A percentile compares a stretch with the other conserved stretches of the same genome.
These are phyloP conservation scores for Kuraishia capsulata DNA, from an alignment of 805 yeast genomes.

Conservation along the genomic window DNA sequence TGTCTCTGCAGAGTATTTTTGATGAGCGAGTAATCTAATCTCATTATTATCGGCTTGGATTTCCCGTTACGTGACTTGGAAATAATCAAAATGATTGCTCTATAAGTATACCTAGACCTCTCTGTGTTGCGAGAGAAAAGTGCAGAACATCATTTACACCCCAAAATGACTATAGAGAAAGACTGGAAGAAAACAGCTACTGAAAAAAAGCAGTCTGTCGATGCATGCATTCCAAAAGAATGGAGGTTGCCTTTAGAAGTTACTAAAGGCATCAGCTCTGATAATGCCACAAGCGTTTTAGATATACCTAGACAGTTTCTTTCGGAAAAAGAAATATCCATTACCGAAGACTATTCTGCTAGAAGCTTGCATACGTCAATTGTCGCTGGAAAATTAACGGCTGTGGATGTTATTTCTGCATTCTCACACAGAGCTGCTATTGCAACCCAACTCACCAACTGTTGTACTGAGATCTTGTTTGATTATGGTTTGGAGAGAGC, in stretches of 20 bases:
- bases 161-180: background rate
- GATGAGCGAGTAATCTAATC: too few relatives aligned
- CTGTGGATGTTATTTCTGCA: slow-evolving; percentile 27
- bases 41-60: too few relatives aligned
- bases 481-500: slow-evolving; percentile 14
- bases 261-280: slow-evolving; percentile 18
- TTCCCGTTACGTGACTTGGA: too few relatives aligned
- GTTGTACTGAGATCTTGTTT: slow-evolving; percentile 14
- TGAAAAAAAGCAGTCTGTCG: background rate
- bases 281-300: slow-evolving; percentile 12
- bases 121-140: too few relatives aligned
- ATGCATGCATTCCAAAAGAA: slow-evolving; percentile 16
- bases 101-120: too few relatives aligned
- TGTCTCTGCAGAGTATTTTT: too few relatives aligned
- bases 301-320: slow-evolving; percentile 17
- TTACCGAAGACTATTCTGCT: slow-evolving; percentile 13
- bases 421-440: slow-evolving; percentile 31
- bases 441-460: slow-evolving; percentile 15
- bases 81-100: too few relatives aligned
- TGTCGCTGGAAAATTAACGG: slow-evolving; percentile 18
- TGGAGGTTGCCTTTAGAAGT: slow-evolving; percentile 16
- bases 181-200: background rate
- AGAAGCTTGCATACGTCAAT: slow-evolving; percentile 8
- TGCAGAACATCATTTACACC: too few relatives aligned
- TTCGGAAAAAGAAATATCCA: slow-evolving; percentile 12